Evolutionary conservation across 768 basidiomycete genomes (phyloP).

Genomic region (Collybia nuda): DNA sequence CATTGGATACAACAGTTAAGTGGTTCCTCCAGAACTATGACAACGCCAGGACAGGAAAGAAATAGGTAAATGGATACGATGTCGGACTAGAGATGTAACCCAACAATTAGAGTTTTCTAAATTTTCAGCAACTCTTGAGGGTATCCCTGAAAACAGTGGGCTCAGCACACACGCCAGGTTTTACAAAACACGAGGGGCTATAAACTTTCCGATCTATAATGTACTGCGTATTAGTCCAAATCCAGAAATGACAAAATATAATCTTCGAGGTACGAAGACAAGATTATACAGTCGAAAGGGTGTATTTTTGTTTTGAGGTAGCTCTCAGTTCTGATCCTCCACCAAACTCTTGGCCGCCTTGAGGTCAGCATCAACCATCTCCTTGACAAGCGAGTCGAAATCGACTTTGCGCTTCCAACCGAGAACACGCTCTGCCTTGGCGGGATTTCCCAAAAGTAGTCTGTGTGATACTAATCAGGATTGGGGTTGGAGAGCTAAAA

Average conservation of each 20-base stretch:
- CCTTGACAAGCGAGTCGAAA: constrained; percentile 82
- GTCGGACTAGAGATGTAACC: not conserved
- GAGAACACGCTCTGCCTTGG: constrained; percentile 85
- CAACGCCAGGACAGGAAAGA: constrained; percentile 58
- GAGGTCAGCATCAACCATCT: constrained; percentile 89
- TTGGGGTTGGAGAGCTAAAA: not conserved
- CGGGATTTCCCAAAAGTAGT: constrained; percentile 81
- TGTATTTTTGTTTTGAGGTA: no score
- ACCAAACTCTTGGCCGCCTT: constrained; percentile 70
- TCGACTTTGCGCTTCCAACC: constrained; percentile 89
- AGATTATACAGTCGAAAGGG: no score
- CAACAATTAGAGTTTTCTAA: no score
- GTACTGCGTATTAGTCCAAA: no score
- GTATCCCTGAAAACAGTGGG: no score
- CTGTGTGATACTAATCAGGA: constrained; percentile 33
- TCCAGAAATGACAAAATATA: no score
- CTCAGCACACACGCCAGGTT: no score
- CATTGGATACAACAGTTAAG: constrained; percentile 72
- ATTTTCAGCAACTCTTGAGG: no score
- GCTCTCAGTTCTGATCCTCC: constrained; percentile 76
- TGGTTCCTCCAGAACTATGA: constrained; percentile 90
- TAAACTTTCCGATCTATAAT: no score
- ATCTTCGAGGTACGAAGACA: no score
- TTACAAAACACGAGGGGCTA: no score
- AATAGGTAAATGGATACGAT: constrained; percentile 9